Evolutionary conservation across 2,329 filamentous ascomycete genomes (phyloP).

Genomic region (Diplodia seriata): DNA sequence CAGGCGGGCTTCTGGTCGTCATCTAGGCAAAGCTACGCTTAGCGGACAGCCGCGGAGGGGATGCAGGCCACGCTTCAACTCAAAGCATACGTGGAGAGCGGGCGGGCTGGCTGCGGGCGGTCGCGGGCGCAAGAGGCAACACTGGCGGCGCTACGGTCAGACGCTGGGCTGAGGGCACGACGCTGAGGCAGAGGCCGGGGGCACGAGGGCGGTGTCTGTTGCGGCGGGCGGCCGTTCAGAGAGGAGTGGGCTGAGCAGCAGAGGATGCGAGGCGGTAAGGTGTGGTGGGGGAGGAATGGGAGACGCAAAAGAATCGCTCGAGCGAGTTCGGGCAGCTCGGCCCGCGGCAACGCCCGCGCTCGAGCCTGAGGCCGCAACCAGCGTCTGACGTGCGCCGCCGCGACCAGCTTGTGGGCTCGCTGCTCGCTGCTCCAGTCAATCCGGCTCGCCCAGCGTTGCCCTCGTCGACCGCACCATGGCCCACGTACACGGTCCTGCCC

Average conservation of each 20-base stretch:
- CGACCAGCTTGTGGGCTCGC: background rate
- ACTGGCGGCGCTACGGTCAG: conserved; percentile 23
- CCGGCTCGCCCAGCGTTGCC: background rate
- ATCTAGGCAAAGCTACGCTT: conserved; percentile 54
- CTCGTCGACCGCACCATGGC: background rate
- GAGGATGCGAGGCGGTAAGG: conserved; percentile 28
- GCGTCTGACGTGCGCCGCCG: background rate
- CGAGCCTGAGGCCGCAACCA: conserved; percentile 3
- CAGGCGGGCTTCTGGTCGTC: conserved; percentile 60
- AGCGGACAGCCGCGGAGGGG: conserved; percentile 39
- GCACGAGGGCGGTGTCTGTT: conserved; percentile 19
- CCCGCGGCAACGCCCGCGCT: conserved; percentile 33
- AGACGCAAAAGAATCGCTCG: conserved; percentile 21
- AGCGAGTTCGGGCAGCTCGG: conserved; percentile 25
- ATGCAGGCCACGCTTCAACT: conserved; percentile 36
- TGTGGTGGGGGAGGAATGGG: conserved; percentile 2
- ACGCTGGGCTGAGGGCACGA: conserved; percentile 23
- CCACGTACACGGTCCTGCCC: background rate
- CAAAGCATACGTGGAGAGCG: conserved; percentile 40
- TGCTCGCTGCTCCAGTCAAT: background rate
- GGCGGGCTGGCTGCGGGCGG: conserved; percentile 29
- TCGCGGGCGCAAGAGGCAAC: conserved; percentile 23
- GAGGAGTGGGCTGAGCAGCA: conserved; percentile 14
- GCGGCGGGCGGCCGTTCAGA: conserved; percentile 26
- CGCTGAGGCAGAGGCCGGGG: conserved; percentile 20